Base-by-base conservation (phyloP, 805 yeast genomes). In the Yamadazyma ubonensis region DNA sequence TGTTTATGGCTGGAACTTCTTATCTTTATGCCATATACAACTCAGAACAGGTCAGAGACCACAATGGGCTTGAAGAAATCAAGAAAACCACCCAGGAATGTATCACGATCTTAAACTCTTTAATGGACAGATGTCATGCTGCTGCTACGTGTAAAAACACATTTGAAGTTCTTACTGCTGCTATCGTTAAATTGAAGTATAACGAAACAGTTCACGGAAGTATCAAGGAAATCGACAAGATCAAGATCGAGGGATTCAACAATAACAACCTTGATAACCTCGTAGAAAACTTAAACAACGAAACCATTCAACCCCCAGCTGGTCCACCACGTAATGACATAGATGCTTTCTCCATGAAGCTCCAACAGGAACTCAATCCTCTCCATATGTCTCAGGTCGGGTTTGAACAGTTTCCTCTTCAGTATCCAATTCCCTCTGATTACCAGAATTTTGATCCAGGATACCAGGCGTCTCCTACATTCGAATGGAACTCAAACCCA, bases 1-100 rank as follows among this genome's bases (percentile, higher is more conserved):
- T 87, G 39, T 87, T 87, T 56, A 83, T 86, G 84, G 90, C 96
- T 0, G 95, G 95, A 0, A 83, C 91, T 19, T 83, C 96, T 1
- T 88, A 79, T 50, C 65, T 89, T 31, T 88, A 85, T 55, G 76
- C 89, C 1, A 70, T 87, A 10, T 88, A 85, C 57, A 83, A 83
- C 56, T 77, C 86, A 26, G 70, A 70, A n/a, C 73, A 71, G 33
- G 77, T 75, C 2, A 58, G 83, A 16, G 54, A 60, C 5, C 61
- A 63, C 5, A 70, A 78, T 14, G 57, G 73, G 1, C 48, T 78
- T 15, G 67, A 69, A 16, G 78, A 58, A 15, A 67, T 68, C 27
- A 63, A 63, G 42, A 73, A 48, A 33, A 69, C 81, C 23, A 78
- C 84, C 17, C 68, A 67, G 19, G 71, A 73, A 30, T 79, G 86